Evolutionary conservation across 2,329 filamentous ascomycete species (phyloP).

Genomic region (Fusarium floridanum): DNA sequence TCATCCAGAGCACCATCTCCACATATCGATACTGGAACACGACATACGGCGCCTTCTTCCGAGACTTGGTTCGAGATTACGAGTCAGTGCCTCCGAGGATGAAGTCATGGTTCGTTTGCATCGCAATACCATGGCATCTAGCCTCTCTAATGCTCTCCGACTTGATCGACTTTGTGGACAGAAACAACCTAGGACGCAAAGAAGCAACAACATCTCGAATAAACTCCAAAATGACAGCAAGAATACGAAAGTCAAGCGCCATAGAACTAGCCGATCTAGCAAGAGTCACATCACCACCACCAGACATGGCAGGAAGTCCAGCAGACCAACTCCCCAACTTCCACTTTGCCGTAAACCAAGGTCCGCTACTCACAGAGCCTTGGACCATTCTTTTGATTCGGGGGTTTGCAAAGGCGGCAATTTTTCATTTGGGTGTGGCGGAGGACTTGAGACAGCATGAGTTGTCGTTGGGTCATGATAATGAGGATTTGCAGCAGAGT

Average conservation of each 20-base stretch:
- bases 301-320: constrained; percentile 11
- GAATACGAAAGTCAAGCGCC: constrained; percentile 59
- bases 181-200: constrained; percentile 42
- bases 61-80: constrained; percentile 63
- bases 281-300: constrained; percentile 54
- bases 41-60: constrained; percentile 64
- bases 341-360: constrained; percentile 65
- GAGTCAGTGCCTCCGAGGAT: constrained; percentile 63
- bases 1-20: constrained; percentile 59
- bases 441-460: constrained; percentile 40
- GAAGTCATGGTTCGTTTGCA: constrained; percentile 70
- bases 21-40: constrained; percentile 68
- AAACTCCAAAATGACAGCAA: constrained; percentile 50
- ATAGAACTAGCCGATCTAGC: constrained; percentile 62
- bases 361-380: constrained; percentile 68
- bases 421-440: constrained; percentile 51
- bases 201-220: constrained; percentile 40
- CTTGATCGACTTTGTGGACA: constrained; percentile 64
- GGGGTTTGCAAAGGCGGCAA: constrained; percentile 62
- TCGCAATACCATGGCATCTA: constrained; percentile 70
- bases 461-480: constrained; percentile 38
- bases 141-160: constrained; percentile 68
- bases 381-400: constrained; percentile 69
- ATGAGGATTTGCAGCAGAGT: constrained; percentile 45
- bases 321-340: constrained; percentile 54